Evolutionary conservation across 140 eudicot species (phyloP).

Genomic region (Senecio squalidus): DNA sequence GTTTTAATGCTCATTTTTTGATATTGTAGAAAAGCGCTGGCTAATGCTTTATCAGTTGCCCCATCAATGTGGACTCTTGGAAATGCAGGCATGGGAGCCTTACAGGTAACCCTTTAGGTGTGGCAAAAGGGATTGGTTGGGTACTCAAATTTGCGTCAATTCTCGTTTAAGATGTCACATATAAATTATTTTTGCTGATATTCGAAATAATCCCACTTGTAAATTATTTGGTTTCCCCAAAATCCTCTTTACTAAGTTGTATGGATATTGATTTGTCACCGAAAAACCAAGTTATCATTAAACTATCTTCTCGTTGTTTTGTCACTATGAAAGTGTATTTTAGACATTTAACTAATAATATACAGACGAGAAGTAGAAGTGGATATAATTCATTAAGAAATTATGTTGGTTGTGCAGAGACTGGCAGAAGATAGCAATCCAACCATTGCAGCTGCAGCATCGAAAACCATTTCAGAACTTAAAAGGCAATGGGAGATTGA

Average conservation of each 20-base stretch:
- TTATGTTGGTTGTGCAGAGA: slow-evolving; percentile 49
- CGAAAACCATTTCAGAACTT: slow-evolving; percentile 69
- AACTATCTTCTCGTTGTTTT: neutral
- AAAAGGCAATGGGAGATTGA: slow-evolving; percentile 95
- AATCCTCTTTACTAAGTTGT: neutral
- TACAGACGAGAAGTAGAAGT: too few species aligned
- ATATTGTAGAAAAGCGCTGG: slow-evolving; percentile 79
- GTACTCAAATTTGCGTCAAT: too few species aligned
- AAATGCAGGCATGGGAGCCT: slow-evolving; percentile 99
- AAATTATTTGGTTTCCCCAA: slow-evolving; percentile 14
- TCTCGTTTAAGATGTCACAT: neutral
- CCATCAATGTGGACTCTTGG: slow-evolving; percentile 99
- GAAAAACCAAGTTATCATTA: slow-evolving; percentile 2
- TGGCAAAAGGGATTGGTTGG: neutral
- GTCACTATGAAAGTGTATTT: slow-evolving; percentile 9
- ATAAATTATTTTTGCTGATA: neutral
- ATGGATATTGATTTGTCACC: neutral
- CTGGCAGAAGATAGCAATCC: slow-evolving; percentile 92
- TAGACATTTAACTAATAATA: slow-evolving; percentile 27
- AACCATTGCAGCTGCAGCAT: slow-evolving; percentile 96
- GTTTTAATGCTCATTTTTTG: slow-evolving; percentile 3
- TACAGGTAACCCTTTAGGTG: slow-evolving; percentile 51
- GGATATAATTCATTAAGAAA: too few species aligned
- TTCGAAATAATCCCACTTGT: neutral
- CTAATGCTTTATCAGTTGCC: slow-evolving; percentile 92